Evolutionary conservation across 2,329 filamentous ascomycete species (phyloP).

Genomic region (Colletotrichum sp.): DNA sequence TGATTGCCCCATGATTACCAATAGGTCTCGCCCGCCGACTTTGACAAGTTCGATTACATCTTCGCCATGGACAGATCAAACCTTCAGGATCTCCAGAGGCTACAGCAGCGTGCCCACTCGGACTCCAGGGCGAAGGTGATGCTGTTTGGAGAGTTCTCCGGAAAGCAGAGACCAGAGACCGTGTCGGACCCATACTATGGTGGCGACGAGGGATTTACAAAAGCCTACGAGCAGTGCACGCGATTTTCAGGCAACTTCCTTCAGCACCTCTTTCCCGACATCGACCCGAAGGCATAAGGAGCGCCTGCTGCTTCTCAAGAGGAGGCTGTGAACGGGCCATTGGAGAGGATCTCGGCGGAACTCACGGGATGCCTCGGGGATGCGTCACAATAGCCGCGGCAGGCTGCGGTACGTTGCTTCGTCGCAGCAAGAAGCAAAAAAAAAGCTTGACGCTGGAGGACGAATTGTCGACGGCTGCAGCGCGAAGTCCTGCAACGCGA

Average conservation of each 20-base stretch:
- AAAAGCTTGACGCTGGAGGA: neutral
- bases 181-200: conserved; percentile 94
- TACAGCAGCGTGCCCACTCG: conserved; percentile 62
- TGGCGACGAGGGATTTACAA: conserved; percentile 78
- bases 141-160: conserved; percentile 84
- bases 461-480: neutral
- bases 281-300: conserved; percentile 21
- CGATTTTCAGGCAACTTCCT: conserved; percentile 81
- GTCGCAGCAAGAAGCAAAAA: neutral
- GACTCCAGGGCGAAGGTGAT: conserved; percentile 69
- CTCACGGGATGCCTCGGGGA: neutral
- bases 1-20: neutral
- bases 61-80: conserved; percentile 94
- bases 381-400: neutral
- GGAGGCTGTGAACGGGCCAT: neutral
- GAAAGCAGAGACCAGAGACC: conserved; percentile 67
- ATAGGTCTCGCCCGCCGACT: conserved; percentile 69
- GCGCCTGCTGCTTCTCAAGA: neutral
- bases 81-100: conserved; percentile 68
- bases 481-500: neutral
- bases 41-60: conserved; percentile 87
- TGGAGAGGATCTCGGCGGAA: neutral
- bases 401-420: neutral
- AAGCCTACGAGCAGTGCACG: conserved; percentile 83
- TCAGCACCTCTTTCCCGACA: conserved; percentile 55